Base-by-base conservation (phyloP, 495 filamentous ascomycete species). In the Schizothecium vesticola region DNA sequence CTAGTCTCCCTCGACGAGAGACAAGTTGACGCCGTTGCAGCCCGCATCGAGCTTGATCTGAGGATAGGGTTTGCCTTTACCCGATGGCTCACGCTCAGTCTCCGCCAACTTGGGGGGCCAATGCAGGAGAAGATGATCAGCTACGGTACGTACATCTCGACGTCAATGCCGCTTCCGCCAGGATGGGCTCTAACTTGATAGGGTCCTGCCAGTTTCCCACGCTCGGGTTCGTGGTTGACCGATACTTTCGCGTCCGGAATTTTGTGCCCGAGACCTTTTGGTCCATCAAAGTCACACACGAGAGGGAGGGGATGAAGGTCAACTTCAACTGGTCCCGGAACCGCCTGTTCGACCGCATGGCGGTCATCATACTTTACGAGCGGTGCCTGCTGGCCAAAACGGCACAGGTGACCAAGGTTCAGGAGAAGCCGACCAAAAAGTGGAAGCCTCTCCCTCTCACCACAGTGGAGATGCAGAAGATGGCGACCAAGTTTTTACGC, bases 391-490 rank as follows among this genome's bases (percentile, higher is more conserved):
- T 76, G 9, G 90, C 93, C n/a, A 90, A 88, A 65, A 85, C 81
- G 8, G 95, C 93, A 24, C 90, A 86, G 73, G 92, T 99, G 51
- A 88, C 80, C 19, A 94, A 91, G 72, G 89, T 97, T 28, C 87
- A 90, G 69, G 90, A 91, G 74, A 97, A 96, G 77, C 92, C 93
- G 1, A 96, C 94, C 21, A 94, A 89, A 71, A 97, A 96, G 80
- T 97, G 90, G 93, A 91, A 92, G 72, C 95, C 95, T 2, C 76
- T 99, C 33, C 95, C 95, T 1, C 82, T 99, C 71, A 99, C 95
- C 0, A 99, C 95, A 0, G 92, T 99, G n/a, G 96, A 99, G 72
- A 80, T 99, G n/a, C 95, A 98, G 75, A 98, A 97, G 83, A 92
- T 93, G 83, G 95, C 96, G 22, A 95, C 89, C 70, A 83, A 86